Conservation (phyloP, 1,284 basidiomycete species). For the Anthracocystis panici-leucophaei region DNA sequence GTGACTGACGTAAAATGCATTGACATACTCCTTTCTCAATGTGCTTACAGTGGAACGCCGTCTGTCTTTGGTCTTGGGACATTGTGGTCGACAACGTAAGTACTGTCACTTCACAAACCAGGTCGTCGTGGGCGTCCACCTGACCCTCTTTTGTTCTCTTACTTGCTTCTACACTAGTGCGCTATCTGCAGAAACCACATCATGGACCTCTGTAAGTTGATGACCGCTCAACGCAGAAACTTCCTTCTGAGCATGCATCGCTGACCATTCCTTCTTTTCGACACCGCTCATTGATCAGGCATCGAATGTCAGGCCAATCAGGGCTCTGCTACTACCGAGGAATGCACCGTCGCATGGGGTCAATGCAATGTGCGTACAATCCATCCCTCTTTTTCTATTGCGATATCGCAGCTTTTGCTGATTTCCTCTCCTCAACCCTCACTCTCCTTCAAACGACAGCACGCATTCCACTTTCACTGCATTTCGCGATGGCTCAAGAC, state of each 20-base stretch:
- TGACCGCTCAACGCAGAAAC: no score
- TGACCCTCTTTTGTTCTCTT: not conserved
- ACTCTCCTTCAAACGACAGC: conserved; percentile 74
- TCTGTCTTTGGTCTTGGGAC: conserved; percentile 69
- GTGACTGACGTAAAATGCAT: conserved; percentile 3
- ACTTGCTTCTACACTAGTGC: conserved; percentile 48
- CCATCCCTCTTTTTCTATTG: not conserved
- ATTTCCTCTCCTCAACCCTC: not conserved
- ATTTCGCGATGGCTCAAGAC: conserved; percentile 99
- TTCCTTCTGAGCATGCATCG: no score
- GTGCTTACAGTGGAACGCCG: conserved; percentile 65
- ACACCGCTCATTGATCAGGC: conserved; percentile 74
- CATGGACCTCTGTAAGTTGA: conserved; percentile 68
- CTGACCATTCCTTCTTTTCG: not conserved
- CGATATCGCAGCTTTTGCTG: not conserved
- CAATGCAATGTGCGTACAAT: conserved; percentile 87
- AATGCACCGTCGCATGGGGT: conserved; percentile 99
- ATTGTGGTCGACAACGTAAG: conserved; percentile 69
- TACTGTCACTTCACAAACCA: conserved; percentile 1
- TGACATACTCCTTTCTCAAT: not conserved
- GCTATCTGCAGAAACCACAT: conserved; percentile 70
- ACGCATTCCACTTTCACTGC: conserved; percentile 99
- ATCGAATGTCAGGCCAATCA: conserved; percentile 99
- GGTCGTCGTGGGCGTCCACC: no score
- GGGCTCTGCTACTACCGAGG: conserved; percentile 92